Base-by-base conservation (phyloP, 768 basidiomycete genomes). In the Agaricus blazei region DNA sequence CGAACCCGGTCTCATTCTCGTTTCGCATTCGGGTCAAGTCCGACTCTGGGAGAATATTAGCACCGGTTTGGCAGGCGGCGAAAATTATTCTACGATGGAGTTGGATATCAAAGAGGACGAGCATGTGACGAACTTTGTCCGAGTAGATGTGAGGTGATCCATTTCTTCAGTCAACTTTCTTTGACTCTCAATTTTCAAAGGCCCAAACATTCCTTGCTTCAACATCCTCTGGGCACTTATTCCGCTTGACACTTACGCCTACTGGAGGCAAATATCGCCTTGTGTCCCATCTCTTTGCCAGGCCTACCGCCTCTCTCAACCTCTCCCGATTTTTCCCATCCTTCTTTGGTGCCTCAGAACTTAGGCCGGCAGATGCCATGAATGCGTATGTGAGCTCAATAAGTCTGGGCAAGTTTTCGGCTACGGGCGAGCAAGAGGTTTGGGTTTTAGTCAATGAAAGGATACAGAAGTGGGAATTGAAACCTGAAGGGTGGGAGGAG, bases 21-120 rank as follows among this genome's bases (percentile, higher is more conserved):
- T 90, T 48, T 87, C 88, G 7, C 71, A 80, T 5, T 71, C 78
- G 0, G 94, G 94, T 3, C 75, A 84, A 59, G 71, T 92, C 53
- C 82, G 90, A 37, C 90, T 91, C 66, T 98, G 94, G 94, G 87
- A 93, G 54, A 87, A 85, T 57, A 87, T 95, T 42, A 85, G 85
- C 3, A 88, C 87, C 56, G 90, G 90, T 14, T 79, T 93, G 12
- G 88, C 90, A 2, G 90, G 90, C 11, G 90, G 88, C 8, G 81
- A 88, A 37, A 82, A 83, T 58, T 87, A 76, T 63, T 75, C 76
- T 9, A 76, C 78, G 27, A 70, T 76, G 3, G 62, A 75, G 9
- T 60, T 88, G 48, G 72, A 76, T 23, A 67, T 90, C 45, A 71
- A 70, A 28, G 59, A 72, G 3, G 79, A 77, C 1, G 88, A 91